Percentiles rank a stretch among this genome's conserved stretches.
phyloP scores from a whole-genome alignment of 345 rosid genomes.

The Melaleuca quinquenervia region DNA sequence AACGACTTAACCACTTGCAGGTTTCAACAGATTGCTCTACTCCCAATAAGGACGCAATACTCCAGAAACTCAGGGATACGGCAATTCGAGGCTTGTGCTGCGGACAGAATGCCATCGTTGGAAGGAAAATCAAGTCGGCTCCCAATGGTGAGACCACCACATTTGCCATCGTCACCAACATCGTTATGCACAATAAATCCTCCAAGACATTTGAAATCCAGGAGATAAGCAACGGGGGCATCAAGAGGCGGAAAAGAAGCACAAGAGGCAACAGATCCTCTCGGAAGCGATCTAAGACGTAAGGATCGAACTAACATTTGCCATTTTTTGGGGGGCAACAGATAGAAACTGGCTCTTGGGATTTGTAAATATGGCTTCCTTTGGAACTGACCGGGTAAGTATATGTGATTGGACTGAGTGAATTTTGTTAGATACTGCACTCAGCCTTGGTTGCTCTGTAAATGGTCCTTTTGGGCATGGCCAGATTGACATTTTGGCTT shows the following conservation, averaged over 20 bases:
- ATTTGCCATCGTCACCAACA: constrained; percentile 59
- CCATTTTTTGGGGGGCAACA: neutral
- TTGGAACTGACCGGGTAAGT: neutral
- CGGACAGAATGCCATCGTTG: constrained; percentile 42
- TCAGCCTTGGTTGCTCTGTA: constrained; percentile 15
- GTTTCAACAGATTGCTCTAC: constrained; percentile 21
- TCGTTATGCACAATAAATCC: constrained; percentile 5
- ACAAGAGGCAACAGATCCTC: neutral
- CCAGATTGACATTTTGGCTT: neutral
- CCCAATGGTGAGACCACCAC: constrained; percentile 46
- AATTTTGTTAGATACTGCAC: constrained; percentile 56
- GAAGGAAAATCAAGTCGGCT: constrained; percentile 18
- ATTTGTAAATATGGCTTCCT: constrained; percentile 4
- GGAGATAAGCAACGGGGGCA: constrained; percentile 25
- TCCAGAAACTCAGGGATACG: constrained; percentile 40
- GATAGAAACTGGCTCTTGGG: neutral
- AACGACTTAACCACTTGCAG: constrained; percentile 17
- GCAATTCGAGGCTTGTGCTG: constrained; percentile 39
- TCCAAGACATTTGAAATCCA: constrained; percentile 26
- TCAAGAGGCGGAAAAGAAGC: constrained; percentile 33
- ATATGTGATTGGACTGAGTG: constrained; percentile 18
- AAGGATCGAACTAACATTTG: neutral
- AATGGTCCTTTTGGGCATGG: neutral
- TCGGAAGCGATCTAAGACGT: neutral
- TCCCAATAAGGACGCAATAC: constrained; percentile 29